A percentile compares a stretch with the other conserved stretches of the same genome.
phyloP scores from a whole-genome alignment of 148 eudicot species.

The Diospyros lotus region DNA sequence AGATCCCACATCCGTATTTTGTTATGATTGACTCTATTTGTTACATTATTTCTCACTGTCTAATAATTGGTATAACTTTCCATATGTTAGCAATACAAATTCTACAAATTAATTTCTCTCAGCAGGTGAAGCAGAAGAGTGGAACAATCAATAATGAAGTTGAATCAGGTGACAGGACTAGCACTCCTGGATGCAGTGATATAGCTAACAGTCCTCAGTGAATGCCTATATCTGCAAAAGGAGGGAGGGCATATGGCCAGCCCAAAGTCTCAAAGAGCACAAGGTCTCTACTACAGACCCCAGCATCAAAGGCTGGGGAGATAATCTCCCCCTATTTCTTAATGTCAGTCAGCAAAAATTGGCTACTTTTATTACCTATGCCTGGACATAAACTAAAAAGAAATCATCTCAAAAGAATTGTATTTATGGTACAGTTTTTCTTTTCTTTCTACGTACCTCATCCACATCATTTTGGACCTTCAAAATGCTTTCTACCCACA shows the following conservation, averaged over 20 bases:
- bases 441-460: neutral
- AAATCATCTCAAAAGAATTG: neutral
- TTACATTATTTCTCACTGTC: neutral
- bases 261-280: constrained; percentile 54
- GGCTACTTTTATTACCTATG: neutral
- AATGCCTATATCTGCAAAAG: constrained; percentile 78
- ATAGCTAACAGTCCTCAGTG: constrained; percentile 54
- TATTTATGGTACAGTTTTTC: neutral
- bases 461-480: neutral
- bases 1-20: neutral
- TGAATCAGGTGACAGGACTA: constrained; percentile 43
- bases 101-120: constrained; percentile 21
- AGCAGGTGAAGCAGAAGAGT: constrained; percentile 69
- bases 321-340: neutral
- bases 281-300: constrained; percentile 62
- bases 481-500: neutral
- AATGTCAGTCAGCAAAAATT: neutral
- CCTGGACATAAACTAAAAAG: neutral
- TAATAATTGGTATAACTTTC: neutral
- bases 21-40: neutral
- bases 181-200: constrained; percentile 48
- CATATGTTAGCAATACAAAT: constrained; percentile 12
- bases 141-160: constrained; percentile 40
- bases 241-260: constrained; percentile 45
- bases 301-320: constrained; percentile 70